Evolutionary conservation across 208 protist species (phyloP).

Genomic region (Pavlovales sp.): DNA sequence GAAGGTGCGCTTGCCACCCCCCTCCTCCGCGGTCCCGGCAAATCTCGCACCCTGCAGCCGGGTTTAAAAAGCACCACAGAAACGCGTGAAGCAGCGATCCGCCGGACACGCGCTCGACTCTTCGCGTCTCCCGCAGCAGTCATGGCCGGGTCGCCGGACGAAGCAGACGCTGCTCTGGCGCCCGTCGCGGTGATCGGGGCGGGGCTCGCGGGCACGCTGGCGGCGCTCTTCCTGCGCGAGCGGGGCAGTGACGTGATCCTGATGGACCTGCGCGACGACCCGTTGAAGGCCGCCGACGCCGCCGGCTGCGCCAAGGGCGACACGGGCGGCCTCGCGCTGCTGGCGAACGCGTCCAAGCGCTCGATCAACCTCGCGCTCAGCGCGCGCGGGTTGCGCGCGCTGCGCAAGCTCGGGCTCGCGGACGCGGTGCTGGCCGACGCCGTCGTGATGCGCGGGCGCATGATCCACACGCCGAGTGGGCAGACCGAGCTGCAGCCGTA

Average conservation of each 20-base stretch:
- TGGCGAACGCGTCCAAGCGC: constrained; percentile 13
- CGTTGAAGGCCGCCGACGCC: too few species aligned
- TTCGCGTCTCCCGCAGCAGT: too few species aligned
- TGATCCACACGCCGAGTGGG: constrained; percentile 10
- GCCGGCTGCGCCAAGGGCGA: too few species aligned
- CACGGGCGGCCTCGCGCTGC: background rate
- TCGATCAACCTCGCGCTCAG: constrained; percentile 38
- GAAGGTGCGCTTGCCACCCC: too few species aligned
- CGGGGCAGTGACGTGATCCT: background rate
- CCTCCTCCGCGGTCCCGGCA: too few species aligned
- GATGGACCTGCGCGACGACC: background rate
- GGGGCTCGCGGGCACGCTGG: background rate
- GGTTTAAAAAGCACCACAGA: too few species aligned
- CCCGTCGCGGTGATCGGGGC: background rate
- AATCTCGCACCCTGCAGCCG: too few species aligned
- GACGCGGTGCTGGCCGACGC: background rate
- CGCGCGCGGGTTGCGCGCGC: constrained; percentile 7
- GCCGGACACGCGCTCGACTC: too few species aligned
- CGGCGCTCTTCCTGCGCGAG: background rate
- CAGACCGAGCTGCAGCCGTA: constrained; percentile 28
- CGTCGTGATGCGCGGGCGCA: constrained; percentile 9
- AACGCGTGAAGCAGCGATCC: too few species aligned
- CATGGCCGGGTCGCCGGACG: too few species aligned
- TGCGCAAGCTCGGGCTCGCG: background rate
- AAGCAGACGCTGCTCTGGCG: too few species aligned